These are phyloP conservation scores for Hymenoscyphus fructigenus DNA, from an alignment of 2,329 filamentous ascomycete species.

Conservation along the genomic window DNA sequence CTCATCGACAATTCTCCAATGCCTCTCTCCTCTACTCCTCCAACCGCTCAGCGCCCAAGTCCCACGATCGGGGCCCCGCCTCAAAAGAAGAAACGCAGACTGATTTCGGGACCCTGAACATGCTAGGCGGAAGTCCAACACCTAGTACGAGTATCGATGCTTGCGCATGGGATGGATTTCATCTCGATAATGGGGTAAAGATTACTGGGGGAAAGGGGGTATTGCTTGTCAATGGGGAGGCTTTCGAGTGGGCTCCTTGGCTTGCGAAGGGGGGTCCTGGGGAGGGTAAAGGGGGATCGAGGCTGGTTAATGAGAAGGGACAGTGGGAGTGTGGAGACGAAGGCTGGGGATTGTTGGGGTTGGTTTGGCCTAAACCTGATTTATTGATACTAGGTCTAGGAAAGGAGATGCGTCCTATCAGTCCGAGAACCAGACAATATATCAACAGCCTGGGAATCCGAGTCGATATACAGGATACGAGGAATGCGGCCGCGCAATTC, in stretches of 20 bases:
- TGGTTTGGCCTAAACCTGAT: slow-evolving; percentile 89
- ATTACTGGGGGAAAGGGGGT: slow-evolving; percentile 70
- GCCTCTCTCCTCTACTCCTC: slow-evolving; percentile 8
- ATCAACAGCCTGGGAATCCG: slow-evolving; percentile 79
- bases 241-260: slow-evolving; percentile 89
- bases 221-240: slow-evolving; percentile 81
- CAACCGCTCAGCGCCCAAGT: slow-evolving; percentile 34
- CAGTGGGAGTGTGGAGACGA: slow-evolving; percentile 74
- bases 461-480: slow-evolving; percentile 85
- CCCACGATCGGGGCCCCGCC: slow-evolving; percentile 59
- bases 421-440: slow-evolving; percentile 68
- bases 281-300: slow-evolving; percentile 37
- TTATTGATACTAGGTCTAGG: slow-evolving; percentile 88
- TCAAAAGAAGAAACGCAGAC: slow-evolving; percentile 62
- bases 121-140: slow-evolving; percentile 71
- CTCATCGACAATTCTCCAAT: slow-evolving; percentile 10
- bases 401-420: slow-evolving; percentile 70
- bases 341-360: slow-evolving; percentile 71
- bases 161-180: slow-evolving; percentile 80
- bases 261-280: slow-evolving; percentile 43
- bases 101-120: slow-evolving; percentile 74
- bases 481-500: slow-evolving; percentile 92
- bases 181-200: slow-evolving; percentile 76
- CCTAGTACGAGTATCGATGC: slow-evolving; percentile 83
- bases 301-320: slow-evolving; percentile 70